Base-by-base conservation (phyloP, 192 early-diverging fungal species). In the Podila minutissima region DNA sequence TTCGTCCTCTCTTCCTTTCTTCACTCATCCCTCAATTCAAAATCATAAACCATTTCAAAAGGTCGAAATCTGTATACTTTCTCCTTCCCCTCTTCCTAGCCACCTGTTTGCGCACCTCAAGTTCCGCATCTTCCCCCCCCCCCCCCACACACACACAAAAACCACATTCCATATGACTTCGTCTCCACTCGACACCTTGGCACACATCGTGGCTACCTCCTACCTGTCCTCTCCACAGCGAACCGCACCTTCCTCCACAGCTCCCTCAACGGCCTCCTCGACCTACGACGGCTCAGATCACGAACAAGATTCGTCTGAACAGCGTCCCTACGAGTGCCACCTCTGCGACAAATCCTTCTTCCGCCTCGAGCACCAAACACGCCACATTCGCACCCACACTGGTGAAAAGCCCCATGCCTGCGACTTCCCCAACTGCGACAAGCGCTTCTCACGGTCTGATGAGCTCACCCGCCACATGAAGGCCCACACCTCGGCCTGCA, bases 321-420 rank as follows among this genome's bases (percentile, higher is more conserved):
- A 73, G 38, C 90, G 93, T 67, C 91, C 93, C 13, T 94, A 94
- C 83, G 85, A 90, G 69, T 94, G 93, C 76, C 90, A 88, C 10
- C 89, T 91, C 75, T 94, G 93, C 81, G 82, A 88, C 38, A 91
- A 90, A 76, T 88, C 89, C n/a, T 94, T 94, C 84, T 90, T 88
- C 64, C 91, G 93, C 50, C 84, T 93, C 11, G 93, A 93, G 78
- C 93, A 94, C 79, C 92, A 92, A 83, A 93, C 92, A n/a, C 88
- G 92, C 24, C 94, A 95, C 70, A 91, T 92, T 35, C 89, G 92
- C 77, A 94, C 93, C 10, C 94, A 95, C 70, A 95, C 94, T 0
- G 94, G 94, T 49, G 94, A 95, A 82, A 90, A 91, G 58, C 94
- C 95, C 19, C 91, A 94, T 76, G 83, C 85, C 19, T 96, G 95